Evolutionary conservation across 139 green algal genomes (phyloP), one percentile per base, ranked within the genome.

Genomic region (Gonium pectorale): DNA sequence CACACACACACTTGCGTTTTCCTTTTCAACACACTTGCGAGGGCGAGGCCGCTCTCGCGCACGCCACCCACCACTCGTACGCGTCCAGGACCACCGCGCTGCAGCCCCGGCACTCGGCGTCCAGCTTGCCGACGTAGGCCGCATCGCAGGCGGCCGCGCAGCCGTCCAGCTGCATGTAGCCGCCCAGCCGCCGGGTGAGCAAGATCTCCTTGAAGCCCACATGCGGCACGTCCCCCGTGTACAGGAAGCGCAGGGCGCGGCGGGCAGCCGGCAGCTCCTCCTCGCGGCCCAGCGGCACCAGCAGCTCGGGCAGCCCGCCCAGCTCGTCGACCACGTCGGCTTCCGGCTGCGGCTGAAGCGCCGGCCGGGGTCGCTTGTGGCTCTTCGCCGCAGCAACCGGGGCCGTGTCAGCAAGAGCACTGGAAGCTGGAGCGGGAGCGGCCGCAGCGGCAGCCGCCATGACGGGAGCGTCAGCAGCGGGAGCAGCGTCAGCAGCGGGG

Each of bases 181-280:
- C 33, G 2, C 9, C 64, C 64, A 71, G 46, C 35, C 64, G 64
- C 9, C 64, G 33, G 3, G 64, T 71, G 64, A 2, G 6, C 7
- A 71, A 9, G 35, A 71, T 71, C 5, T 71, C 64, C 33, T 71
- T 71, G 64, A 71, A 71, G 64, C 64, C 64, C 21, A 71, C 29
- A 35, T 29, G 29, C 9, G 64, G 64, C 35, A 71, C 64, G 3
- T 5, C 5, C 5, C 64, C 37, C 35, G 35, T 71, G 64, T 71
- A 71, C 67, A 75, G 43, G 24, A 60, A 59, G 2, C 67, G 67
- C 67, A 75, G 67, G 5, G 67, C 67, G 40, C 67, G 67, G 13
- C 5, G 13, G 2, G 67, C 67, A 19, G 41, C 11, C 8, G 67
- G 41, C 41, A 56, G 41, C 41, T 75, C 67, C 41, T 60, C 41